Conservation (phyloP, 257 asterid species). For the Solanum chmielewskii region DNA sequence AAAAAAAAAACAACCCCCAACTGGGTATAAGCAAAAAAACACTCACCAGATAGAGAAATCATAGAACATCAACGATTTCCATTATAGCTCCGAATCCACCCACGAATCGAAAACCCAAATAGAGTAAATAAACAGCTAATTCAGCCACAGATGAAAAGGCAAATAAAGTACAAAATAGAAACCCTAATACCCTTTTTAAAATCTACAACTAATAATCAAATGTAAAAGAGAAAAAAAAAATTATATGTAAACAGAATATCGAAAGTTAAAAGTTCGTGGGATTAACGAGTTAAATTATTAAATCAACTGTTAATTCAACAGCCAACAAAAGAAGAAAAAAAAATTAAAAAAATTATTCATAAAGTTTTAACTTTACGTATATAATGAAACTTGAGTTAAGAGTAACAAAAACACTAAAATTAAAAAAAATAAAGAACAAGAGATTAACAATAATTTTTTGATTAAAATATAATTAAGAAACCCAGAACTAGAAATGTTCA, state of each 20-base stretch:
- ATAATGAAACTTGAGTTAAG: not conserved
- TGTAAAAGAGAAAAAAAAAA: not conserved
- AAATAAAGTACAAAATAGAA: slow-evolving; percentile 14
- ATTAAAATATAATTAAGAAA: not conserved
- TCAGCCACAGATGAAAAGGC: not conserved
- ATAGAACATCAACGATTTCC: slow-evolving; percentile 20
- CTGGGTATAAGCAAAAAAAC: not conserved
- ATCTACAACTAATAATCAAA: not conserved
- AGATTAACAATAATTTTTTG: not conserved
- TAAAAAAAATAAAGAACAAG: no score
- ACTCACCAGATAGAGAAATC: slow-evolving; percentile 33
- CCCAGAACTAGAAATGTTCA: not conserved
- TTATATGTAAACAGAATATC: not conserved
- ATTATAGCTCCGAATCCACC: slow-evolving; percentile 19
- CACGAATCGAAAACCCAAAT: not conserved
- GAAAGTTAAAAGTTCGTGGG: slow-evolving; percentile 23
- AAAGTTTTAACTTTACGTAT: not conserved
- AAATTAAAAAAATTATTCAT: no score
- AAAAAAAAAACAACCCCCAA: not conserved
- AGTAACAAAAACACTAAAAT: not conserved
- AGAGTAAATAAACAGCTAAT: not conserved
- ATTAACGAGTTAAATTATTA: slow-evolving; percentile 29
- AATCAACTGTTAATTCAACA: slow-evolving; percentile 8
- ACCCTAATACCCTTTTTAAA: slow-evolving; percentile 12
- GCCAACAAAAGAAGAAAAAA: not conserved